Base-by-base conservation (phyloP, 2,329 filamentous ascomycete species). In the Talaromyces funiculosus region DNA sequence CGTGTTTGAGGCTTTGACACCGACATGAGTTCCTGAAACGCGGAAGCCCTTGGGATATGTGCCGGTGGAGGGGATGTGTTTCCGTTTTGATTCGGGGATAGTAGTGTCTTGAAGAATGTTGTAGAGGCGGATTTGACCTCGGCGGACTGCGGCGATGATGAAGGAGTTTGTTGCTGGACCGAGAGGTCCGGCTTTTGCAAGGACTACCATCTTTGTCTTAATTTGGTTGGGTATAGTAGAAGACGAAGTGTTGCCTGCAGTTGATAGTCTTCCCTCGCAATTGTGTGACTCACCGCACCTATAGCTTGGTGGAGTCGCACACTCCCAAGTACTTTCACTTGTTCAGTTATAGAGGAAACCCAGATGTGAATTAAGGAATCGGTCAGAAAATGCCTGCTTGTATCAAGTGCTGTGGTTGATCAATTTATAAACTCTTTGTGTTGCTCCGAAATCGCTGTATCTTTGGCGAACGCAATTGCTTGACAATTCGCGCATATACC, bases 1-100 rank as follows among this genome's bases (percentile, higher is more conserved):
- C 55, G 90, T 96, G 78, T 97, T 97, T 65, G 87, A 87, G 14
- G 92, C 86, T 80, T 99, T 99, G 68, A 99, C 92, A 57, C 94
- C 93, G 40, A 96, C 93, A 71, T 96, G 87, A 55, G 90, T 90
- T 64, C 90, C 93, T 12, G 91, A 91, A 31, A 90, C 91, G 47
- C 85, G 80, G 81, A 97, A 99, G 49, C 93, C 94, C 73, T 90
- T 86, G 4, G 94, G 94, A 71, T 97, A 97, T 20, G 86, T 90
- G 64, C 93, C 94, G 43, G 83, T 84, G 1, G 85, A 87, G 8
- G 94, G 92, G 56, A 97, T 86, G 75, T 96, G 97, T 76, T 95
- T 95, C 74, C 88, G 84, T 80, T 97, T 99, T 62, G 89, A 84
- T 16, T 84, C 82, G 1, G 92, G 92, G 61, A 96, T 82, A 43